Base-by-base conservation (phyloP, 2,329 filamentous ascomycete species). In the Pyrenophora tritici-repentis region DNA sequence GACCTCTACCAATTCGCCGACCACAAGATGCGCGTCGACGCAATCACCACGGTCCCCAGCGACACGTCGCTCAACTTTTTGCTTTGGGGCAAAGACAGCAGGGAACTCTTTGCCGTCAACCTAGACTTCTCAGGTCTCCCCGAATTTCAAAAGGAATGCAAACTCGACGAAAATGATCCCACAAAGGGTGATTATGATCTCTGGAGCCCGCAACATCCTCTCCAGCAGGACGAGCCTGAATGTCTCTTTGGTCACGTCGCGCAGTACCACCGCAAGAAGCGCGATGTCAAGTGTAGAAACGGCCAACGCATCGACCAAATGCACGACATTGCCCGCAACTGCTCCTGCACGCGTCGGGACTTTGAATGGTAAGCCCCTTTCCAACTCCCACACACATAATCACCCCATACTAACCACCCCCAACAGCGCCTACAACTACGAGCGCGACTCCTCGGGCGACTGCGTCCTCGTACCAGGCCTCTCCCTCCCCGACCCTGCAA, bases 221-320 rank as follows among this genome's bases (percentile, higher is more conserved):
- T 87, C 53, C 81, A 91, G 57, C 85, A 91, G 83, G 66, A 89
- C 59, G 77, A 88, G 7, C 80, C 89, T 54, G 85, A 92, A 61
- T 99, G 94, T 73, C 81, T 99, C 2, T 99, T 99, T 67, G 94
- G 94, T 1, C 95, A 97, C 70, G 83, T 90, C 50, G 86, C 92
- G 24, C 84, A 90, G 67, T 99, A 97, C 67, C 84, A 96, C 66
- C 90, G 94, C 71, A 99, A 97, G 83, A 92, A 89, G 74, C 75
- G 81, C n/a, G 85, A 86, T 13, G 80, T 81, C 16, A 77, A 87
- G 40, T 99, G 94, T 78, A 96, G 86, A 79, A 97, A 96, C 65
- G 86, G 88, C 43, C 82, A 83, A 70, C 83, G 82, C 56, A 83
- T 95, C 53, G 69, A 76, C 16, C 64, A 70, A 57, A 79, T 93